phyloP scores from a whole-genome alignment of 495 filamentous ascomycete species.

The Penicillium coprophilum region DNA sequence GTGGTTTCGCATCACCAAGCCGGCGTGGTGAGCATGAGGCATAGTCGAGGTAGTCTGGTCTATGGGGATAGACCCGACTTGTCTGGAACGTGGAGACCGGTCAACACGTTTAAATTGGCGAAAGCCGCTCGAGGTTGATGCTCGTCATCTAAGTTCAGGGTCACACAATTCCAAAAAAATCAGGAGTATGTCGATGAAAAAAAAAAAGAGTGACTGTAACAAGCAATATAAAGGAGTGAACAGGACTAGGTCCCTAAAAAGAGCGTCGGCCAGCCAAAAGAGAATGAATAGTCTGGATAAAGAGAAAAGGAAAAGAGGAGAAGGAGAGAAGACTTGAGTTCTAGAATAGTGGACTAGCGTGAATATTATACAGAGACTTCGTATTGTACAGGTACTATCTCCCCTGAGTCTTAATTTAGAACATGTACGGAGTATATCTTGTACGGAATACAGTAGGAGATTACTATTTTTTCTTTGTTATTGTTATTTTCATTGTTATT shows the following conservation, averaged over 20 bases:
- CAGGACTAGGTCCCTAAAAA: constrained; percentile 26
- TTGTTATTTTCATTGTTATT: background rate
- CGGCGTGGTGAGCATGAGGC: constrained; percentile 35
- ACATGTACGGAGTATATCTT: no score
- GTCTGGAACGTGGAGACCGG: constrained; percentile 6
- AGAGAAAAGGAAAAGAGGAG: constrained; percentile 27
- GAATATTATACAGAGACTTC: constrained; percentile 1
- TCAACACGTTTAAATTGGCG: constrained; percentile 7
- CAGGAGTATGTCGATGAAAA: background rate
- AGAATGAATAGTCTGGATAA: constrained; percentile 26
- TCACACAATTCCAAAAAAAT: background rate
- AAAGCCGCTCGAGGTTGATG: constrained; percentile 16
- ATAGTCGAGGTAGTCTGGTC: constrained; percentile 23
- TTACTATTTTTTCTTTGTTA: no score
- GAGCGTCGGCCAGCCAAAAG: constrained; percentile 37
- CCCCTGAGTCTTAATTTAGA: constrained; percentile 16
- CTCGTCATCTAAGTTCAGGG: constrained; percentile 20
- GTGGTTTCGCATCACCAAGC: constrained; percentile 26
- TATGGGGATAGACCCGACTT: constrained; percentile 7
- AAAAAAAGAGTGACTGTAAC: background rate
- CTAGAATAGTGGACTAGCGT: constrained; percentile 10
- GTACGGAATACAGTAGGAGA: no score
- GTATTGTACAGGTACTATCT: constrained; percentile 10
- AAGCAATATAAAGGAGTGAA: constrained; percentile 35
- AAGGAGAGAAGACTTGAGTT: constrained; percentile 21